Evolutionary conservation across 306 rosid species (phyloP).

Genomic region (Vigna reflexopilosa): DNA sequence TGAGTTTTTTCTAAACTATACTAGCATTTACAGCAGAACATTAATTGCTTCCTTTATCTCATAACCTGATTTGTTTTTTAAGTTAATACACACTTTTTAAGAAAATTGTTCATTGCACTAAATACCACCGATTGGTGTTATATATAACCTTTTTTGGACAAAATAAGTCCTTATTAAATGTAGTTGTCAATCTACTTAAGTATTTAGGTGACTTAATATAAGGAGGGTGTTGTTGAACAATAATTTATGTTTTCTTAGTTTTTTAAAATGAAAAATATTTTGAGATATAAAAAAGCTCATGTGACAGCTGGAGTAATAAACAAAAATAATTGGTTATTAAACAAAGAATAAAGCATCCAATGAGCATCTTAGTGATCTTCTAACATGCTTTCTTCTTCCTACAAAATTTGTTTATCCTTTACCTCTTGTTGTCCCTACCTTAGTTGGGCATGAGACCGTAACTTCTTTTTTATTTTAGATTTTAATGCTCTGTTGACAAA

Average conservation of each 20-base stretch:
- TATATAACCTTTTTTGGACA: neutral
- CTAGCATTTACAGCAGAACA: neutral
- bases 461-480: conserved; percentile 19
- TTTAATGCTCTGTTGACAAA: conserved; percentile 12
- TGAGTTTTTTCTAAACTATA: neutral
- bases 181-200: neutral
- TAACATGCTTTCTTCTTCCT: conserved; percentile 24
- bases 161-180: neutral
- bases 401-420: conserved; percentile 2
- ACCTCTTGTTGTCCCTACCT: conserved; percentile 10
- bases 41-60: neutral
- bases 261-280: neutral
- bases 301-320: neutral
- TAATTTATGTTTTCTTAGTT: neutral
- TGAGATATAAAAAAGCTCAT: neutral
- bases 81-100: neutral
- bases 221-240: neutral
- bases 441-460: conserved; percentile 3
- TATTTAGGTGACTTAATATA: neutral
- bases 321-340: neutral
- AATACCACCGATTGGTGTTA: neutral
- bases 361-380: conserved; percentile 24
- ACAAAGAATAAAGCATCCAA: neutral
- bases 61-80: neutral
- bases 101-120: neutral